Base-by-base conservation (phyloP, 176 grass and related monocot genomes). In the Oropetium thomaeum region DNA sequence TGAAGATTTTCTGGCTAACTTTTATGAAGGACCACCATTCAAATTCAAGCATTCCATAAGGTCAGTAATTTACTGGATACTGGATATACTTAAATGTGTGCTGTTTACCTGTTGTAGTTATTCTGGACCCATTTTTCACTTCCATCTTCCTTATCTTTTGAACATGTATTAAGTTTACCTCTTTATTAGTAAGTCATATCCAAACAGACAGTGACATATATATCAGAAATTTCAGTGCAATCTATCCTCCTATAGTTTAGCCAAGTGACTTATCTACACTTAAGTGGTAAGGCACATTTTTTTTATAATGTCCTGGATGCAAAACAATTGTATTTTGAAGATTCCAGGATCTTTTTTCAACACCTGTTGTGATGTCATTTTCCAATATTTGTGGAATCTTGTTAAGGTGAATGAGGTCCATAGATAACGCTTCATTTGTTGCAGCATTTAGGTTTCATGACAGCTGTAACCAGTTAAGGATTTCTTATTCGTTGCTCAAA, bases 1-100 rank as follows among this genome's bases (percentile, higher is more conserved):
- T 44, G 96, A 98, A 81, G 96, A 98, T 90, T 98, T 98, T 79
- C 77, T 98, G 31, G 91, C 90, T 44, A 98, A 98, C 34, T 98
- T 84, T 70, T 98, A 94, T 32, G 91, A 94, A 80, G 96, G 96
- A 17, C 96, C 91, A 31, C 96, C 96, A 41, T 98, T 98, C 69
- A 98, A 98, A 82, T 98, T 98, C 69, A 89, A 91, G 65, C 96
- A 89, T 71, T 98, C 96, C 44, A 88, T 88, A 61, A 94, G 95
- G 95, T 98, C 19, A 57, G 65, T 66, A 52, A 41, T 57, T 79
- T 38, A 9, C 44, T 79, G n/a, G n/a, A 37, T 74, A 43, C 12
- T 9, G 11, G 41, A 53, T 33, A 17, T 71, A 47, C 29, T 62
- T 37, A 28, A 44, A 22, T 47, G 5, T 48, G 28, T 43, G 10